Percentiles rank a stretch among this genome's conserved stretches.
These are phyloP conservation scores for Pestalotiopsis sp. DNA, from an alignment of 2,329 filamentous ascomycete genomes.

Conservation along the genomic window DNA sequence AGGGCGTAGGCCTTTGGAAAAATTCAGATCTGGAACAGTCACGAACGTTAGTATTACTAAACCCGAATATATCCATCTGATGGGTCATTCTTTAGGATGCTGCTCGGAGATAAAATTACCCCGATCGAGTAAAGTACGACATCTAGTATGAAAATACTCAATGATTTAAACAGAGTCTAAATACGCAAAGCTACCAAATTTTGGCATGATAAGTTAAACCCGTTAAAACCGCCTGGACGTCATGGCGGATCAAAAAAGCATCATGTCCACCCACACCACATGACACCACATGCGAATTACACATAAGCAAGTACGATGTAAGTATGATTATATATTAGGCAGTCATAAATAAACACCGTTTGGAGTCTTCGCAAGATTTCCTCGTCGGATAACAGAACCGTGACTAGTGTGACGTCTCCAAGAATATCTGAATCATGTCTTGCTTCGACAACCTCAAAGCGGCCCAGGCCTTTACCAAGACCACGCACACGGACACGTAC, in stretches of 20 bases:
- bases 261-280: neutral
- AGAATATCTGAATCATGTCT: neutral
- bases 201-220: neutral
- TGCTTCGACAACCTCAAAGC: neutral
- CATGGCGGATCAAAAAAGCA: neutral
- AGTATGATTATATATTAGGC: neutral
- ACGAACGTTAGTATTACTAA: no score
- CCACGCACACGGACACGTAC: slow-evolving; percentile 31
- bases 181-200: neutral
- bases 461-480: slow-evolving; percentile 12
- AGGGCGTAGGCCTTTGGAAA: no score
- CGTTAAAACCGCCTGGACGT: neutral
- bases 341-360: neutral
- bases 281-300: neutral
- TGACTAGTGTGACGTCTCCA: neutral
- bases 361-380: no score
- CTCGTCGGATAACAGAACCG: neutral
- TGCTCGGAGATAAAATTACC: no score
- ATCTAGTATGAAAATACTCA: neutral
- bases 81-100: no score
- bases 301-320: neutral
- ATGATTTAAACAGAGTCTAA: neutral
- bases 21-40: no score
- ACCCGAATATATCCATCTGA: no score
- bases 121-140: no score